A percentile compares a stretch with the other conserved stretches of the same genome.
Evolutionary conservation across 441 rosid genomes (phyloP).

Genomic region (Capsella rubella): DNA sequence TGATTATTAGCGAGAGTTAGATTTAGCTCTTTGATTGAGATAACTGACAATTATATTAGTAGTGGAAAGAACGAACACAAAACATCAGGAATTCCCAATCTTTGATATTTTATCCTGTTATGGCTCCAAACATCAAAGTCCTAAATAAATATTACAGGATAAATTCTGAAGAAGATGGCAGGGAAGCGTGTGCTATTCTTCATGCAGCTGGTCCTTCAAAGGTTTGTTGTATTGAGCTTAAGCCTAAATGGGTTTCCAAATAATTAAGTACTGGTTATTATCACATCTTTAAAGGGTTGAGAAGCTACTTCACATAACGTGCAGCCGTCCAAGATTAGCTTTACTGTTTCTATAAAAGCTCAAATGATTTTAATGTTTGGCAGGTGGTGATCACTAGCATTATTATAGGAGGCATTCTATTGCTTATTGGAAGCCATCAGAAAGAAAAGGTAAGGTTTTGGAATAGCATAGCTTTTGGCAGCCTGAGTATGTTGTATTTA

Average conservation of each 20-base stretch:
- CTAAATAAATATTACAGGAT: conserved; percentile 60
- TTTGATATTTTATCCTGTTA: conserved; percentile 5
- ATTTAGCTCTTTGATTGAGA: conserved; percentile 9
- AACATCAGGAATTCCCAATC: background rate
- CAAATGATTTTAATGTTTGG: conserved; percentile 32
- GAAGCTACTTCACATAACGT: conserved; percentile 1
- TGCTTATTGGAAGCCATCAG: conserved; percentile 91
- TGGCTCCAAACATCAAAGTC: conserved; percentile 15
- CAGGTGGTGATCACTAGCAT: conserved; percentile 99
- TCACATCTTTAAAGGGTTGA: background rate
- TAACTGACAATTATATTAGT: background rate
- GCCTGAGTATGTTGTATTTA: conserved; percentile 12
- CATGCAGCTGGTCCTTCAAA: conserved; percentile 97
- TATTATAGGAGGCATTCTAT: conserved; percentile 74
- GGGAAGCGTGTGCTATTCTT: conserved; percentile 90
- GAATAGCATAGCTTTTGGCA: conserved; percentile 6
- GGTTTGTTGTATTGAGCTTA: conserved; percentile 52
- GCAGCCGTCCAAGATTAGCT: background rate
- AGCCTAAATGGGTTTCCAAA: conserved; percentile 4
- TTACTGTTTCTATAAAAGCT: background rate
- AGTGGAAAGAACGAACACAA: background rate
- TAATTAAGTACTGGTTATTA: background rate
- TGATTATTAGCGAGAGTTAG: conserved; percentile 13
- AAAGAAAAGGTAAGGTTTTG: conserved; percentile 74
- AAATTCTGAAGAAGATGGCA: conserved; percentile 80